A percentile compares a stretch with the other conserved stretches of the same genome.
Evolutionary conservation across 2,329 filamentous ascomycete species (phyloP).

Genomic region (Cephalotrichum gorgonifer): DNA sequence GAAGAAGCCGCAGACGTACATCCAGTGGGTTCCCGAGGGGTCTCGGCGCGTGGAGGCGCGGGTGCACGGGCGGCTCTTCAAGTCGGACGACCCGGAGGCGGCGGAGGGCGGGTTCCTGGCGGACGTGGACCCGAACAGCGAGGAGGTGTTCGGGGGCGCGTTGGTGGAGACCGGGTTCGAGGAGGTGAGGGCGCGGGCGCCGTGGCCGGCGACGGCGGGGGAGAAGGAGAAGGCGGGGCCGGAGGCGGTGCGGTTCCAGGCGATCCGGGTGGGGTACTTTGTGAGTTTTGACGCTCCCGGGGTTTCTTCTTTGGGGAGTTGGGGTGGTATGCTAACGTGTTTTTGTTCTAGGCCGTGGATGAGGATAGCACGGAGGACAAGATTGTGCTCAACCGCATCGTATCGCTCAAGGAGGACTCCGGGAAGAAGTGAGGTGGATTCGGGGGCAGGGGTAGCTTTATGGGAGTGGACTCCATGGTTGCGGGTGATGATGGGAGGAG

Average conservation of each 20-base stretch:
- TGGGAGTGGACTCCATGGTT: not conserved
- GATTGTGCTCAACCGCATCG: conserved; percentile 82
- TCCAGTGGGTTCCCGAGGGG: conserved; percentile 76
- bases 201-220: conserved; percentile 72
- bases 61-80: conserved; percentile 76
- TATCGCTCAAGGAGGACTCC: conserved; percentile 75
- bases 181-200: conserved; percentile 61
- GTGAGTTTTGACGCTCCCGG: conserved; percentile 24
- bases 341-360: conserved; percentile 50
- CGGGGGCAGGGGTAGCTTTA: not conserved
- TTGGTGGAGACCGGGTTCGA: conserved; percentile 76
- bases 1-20: conserved; percentile 68
- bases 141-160: conserved; percentile 68
- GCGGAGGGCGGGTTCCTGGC: conserved; percentile 72
- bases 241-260: conserved; percentile 82
- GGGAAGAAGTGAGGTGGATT: not conserved
- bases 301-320: too few relatives aligned
- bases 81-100: conserved; percentile 69
- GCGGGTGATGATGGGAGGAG: not conserved
- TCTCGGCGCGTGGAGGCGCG: conserved; percentile 63
- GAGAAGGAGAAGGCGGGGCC: conserved; percentile 53
- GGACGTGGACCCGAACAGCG: conserved; percentile 75
- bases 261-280: conserved; percentile 80
- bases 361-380: conserved; percentile 69
- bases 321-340: not conserved